Base-by-base conservation (phyloP, 306 rosid species). In the Styphnolobium japonicum region DNA sequence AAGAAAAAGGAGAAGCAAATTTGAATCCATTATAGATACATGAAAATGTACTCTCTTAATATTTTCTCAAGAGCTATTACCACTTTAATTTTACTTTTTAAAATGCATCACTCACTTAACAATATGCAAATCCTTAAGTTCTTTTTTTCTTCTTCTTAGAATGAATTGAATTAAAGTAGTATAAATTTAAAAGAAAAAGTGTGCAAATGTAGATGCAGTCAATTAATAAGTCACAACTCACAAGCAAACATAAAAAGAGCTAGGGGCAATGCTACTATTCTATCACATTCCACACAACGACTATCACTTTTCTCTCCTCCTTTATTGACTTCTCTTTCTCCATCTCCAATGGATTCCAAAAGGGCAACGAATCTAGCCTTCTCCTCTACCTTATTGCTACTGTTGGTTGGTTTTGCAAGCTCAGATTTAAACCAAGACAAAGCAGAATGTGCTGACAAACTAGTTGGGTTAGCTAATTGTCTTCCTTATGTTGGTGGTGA, bases 351-450 rank as follows among this genome's bases (percentile, higher is more conserved):
- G 92, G 82, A 33, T 62, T 82, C 55, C 34, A 42, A 43, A 33
- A 74, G 19, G 7, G 22, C 37, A 10, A 23, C 51, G 8, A 73
- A 79, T 56, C 31, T 65, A 63, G 16, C 77, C 19, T 22, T 85
- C 36, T 56, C 76, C 4, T 52, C 42, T 37, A 25, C 73, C n/a
- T 14, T 85, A 37, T 4, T 89, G 12, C 10, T 80, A 16, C 65
- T 82, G 40, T 10, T 87, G 80, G 77, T 79, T 16, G 77, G 85
- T 23, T 75, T 79, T 48, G 90, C 63, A 21, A 83, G 57, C 75
- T 85, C 91, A 0, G 88, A 83, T 21, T 0, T 92, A 0, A 90
- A 88, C 61, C 89, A 91, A 76, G 98, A 94, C 52, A 87, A 83
- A 76, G 82, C 88, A 4, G 91, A 92, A 11, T 94, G 98, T 58